Base-by-base conservation (phyloP, 208 protist species). In the Porcisia hertigi region DNA sequence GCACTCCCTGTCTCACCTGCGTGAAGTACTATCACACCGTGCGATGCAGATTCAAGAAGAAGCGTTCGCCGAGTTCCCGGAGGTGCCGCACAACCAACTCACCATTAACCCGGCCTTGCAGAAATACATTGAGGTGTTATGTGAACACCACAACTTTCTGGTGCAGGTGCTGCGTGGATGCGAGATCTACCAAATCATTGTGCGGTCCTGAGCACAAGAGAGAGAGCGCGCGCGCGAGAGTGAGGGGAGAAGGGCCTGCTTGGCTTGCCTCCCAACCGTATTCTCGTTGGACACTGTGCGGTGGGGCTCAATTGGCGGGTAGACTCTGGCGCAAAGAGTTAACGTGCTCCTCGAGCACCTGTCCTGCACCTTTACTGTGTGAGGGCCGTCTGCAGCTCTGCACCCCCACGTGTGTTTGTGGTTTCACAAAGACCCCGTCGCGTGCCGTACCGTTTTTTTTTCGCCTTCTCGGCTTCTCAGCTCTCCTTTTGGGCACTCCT, bases 121-220 rank as follows among this genome's bases (percentile, higher is more conserved):
- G 83, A 92, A 92, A 73, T 96, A 94, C 81, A 72, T 96, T 45
- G 90, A 94, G 57, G 83, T 94, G 69, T 84, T 96, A 39, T 96
- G 92, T 69, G 92, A 96, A 86, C 92, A 96, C 72, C 90, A 96
- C 77, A 96, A 96, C 84, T 96, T 94, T 70, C 75, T 96, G 1
- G 90, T 96, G 25, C 92, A 94, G 81, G 92, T 96, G 54, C 86
- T 96, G 49, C 92, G 92, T 41, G 88, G 88, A 52, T 96, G 92
- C 72, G 92, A 96, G 54, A 96, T 96, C 20, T 92, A 87, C 76
- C 92, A 96, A 71, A 94, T 96, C 76, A 94, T 96, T 65, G 92
- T 96, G 16, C 85, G 86, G 69, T 94, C 90, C 14, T 62, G 43
- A 67, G 1, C 12, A 66, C 14, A 49, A 52, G n/a, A 70, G 2